These are phyloP conservation scores for Allantophomopsis cytisporea DNA, from an alignment of 2,329 filamentous ascomycete species.

Conservation along the genomic window DNA sequence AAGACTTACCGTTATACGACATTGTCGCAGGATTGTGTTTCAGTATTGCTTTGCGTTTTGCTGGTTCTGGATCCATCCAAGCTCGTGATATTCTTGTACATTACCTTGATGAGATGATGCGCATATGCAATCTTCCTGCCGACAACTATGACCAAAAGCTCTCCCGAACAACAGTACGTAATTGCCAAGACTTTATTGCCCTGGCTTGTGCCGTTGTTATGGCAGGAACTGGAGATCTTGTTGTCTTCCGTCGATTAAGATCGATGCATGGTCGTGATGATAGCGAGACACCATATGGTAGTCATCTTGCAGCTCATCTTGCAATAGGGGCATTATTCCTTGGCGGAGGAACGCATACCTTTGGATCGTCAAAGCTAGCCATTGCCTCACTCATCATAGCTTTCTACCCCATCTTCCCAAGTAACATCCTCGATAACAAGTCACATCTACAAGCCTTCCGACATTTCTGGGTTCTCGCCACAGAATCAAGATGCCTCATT, in stretches of 20 bases:
- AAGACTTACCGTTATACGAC: conserved; percentile 85
- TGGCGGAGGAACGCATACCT: conserved; percentile 83
- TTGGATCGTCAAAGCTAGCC: conserved; percentile 77
- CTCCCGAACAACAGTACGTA: conserved; percentile 68
- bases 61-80: conserved; percentile 53
- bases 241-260: conserved; percentile 72
- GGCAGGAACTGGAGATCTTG: conserved; percentile 86
- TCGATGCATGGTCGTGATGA: conserved; percentile 81
- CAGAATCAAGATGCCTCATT: conserved; percentile 79
- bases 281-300: conserved; percentile 76
- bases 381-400: conserved; percentile 77
- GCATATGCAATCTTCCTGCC: conserved; percentile 49
- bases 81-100: conserved; percentile 73
- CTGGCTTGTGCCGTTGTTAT: conserved; percentile 79
- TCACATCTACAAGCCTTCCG: conserved; percentile 93
- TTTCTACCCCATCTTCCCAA: conserved; percentile 90
- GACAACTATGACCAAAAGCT: conserved; percentile 67
- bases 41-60: conserved; percentile 58
- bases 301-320: conserved; percentile 83
- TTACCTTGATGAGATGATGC: conserved; percentile 78
- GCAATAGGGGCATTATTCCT: conserved; percentile 86
- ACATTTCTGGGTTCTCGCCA: conserved; percentile 92
- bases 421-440: conserved; percentile 80
- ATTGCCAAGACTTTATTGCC: conserved; percentile 81
- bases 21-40: conserved; percentile 85